Evolutionary conservation across 768 basidiomycete genomes (phyloP), one percentile per base, ranked within the genome.

Genomic region (Rhizopogon vesiculosus): DNA sequence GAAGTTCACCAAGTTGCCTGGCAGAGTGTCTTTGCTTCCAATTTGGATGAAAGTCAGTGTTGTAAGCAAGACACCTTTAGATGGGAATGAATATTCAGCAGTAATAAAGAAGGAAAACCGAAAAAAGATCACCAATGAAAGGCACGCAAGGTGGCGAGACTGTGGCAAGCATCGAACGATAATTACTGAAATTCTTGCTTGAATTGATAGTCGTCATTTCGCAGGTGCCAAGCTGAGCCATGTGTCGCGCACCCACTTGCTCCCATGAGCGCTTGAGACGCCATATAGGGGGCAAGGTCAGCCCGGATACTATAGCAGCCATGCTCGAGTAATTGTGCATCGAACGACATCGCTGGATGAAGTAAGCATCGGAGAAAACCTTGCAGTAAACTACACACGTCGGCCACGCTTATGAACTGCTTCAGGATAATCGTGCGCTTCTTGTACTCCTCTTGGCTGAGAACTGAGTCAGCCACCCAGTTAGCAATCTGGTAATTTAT

Each of bases 1-100:
- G 75, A 98, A 98, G 74, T 98, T 98, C 73, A 98, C 86, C 59
- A 96, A 75, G 54, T 82, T 80, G 7, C 84, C 88, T 16, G 80
- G 80, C 9, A 97, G 76, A 61, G 79, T 84, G 74, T 98, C 92
- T 50, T 89, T 87, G 65, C 92, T 93, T 8, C 96, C 97, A 62
- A 98, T 97, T 72, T 97, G 93, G 67, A 97, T 96, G 72, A 98
- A 98, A n/a, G 94, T 95, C 58, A 98, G 77, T 7, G 90, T 92
- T 6, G 96, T 95, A 28, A 99, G 82, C 76, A 96, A 98, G 53
- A 98, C 90, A 64, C 97, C 96, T 97, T 62, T 0, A 56, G 9
- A 15, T 16, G 12, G 42, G 41, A 45, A 45, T 53, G 45, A 59
- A 57, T 25, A 25, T 25, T 4, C 25, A 25, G 25, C 25, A 25